Percentiles rank a stretch among this genome's conserved stretches.
Evolutionary conservation across 1,284 basidiomycete genomes (phyloP).

Genomic region (Paramarasmius palmivorus): DNA sequence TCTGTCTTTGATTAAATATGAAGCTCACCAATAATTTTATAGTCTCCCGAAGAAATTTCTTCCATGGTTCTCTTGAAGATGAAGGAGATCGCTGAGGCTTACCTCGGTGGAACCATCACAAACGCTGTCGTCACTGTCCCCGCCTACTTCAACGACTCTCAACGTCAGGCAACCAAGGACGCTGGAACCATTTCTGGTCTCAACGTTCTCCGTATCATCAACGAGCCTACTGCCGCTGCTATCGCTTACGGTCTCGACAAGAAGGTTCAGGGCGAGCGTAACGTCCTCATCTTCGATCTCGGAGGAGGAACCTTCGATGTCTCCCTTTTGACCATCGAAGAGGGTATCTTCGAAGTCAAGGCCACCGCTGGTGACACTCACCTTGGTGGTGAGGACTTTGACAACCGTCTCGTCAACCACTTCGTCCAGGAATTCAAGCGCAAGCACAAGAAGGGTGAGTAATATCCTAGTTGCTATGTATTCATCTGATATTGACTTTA

Average conservation of each 20-base stretch:
- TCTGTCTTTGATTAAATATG: background rate
- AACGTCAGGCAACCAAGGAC: slow-evolving; percentile 82
- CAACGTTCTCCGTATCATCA: slow-evolving; percentile 69
- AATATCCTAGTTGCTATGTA: background rate
- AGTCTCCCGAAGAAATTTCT: slow-evolving; percentile 84
- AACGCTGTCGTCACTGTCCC: slow-evolving; percentile 50
- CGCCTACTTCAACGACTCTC: slow-evolving; percentile 74
- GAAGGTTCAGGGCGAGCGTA: slow-evolving; percentile 69
- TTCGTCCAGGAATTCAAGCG: slow-evolving; percentile 21
- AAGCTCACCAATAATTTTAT: slow-evolving; percentile 6
- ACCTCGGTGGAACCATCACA: slow-evolving; percentile 57
- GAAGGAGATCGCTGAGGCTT: slow-evolving; percentile 86
- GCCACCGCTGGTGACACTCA: slow-evolving; percentile 83
- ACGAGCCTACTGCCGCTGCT: slow-evolving; percentile 63
- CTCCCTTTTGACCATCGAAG: slow-evolving; percentile 75
- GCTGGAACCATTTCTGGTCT: slow-evolving; percentile 77
- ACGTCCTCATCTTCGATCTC: slow-evolving; percentile 86
- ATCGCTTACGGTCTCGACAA: slow-evolving; percentile 76
- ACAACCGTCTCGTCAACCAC: slow-evolving; percentile 87
- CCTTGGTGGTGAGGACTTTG: slow-evolving; percentile 90
- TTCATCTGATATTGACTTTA: background rate
- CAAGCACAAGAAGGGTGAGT: slow-evolving; percentile 21
- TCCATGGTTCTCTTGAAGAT: slow-evolving; percentile 86
- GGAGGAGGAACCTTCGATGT: slow-evolving; percentile 87
- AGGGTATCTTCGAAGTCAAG: slow-evolving; percentile 79